Evolutionary conservation across 2,329 filamentous ascomycete genomes (phyloP).

Genomic region (Hymenoscyphus infarciens): DNA sequence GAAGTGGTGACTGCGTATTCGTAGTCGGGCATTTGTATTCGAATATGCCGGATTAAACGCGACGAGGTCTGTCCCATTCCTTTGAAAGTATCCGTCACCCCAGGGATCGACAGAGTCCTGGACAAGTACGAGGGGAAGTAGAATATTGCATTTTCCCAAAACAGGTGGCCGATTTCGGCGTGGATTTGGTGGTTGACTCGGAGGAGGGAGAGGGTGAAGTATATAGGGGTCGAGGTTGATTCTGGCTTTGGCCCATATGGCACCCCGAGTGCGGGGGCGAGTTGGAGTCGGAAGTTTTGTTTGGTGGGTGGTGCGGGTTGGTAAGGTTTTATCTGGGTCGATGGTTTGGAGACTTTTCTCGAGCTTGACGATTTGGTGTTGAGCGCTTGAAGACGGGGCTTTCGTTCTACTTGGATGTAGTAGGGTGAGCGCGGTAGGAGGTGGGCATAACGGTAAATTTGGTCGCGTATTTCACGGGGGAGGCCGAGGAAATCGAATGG

Average conservation of each 20-base stretch:
- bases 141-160: conserved; percentile 25
- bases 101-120: background rate
- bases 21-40: background rate
- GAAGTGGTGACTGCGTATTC: background rate
- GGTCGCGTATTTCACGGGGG: conserved; percentile 20
- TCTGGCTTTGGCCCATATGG: background rate
- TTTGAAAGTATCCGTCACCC: conserved; percentile 10
- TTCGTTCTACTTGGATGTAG: conserved; percentile 3
- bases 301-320: background rate
- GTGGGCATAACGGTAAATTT: conserved; percentile 17
- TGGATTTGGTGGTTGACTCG: conserved; percentile 26
- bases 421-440: conserved; percentile 4
- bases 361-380: too few relatives aligned
- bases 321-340: background rate
- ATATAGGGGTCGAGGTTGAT: background rate
- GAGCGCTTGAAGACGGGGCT: background rate
- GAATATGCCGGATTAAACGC: background rate
- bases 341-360: background rate
- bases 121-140: conserved; percentile 4
- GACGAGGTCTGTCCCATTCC: conserved; percentile 14
- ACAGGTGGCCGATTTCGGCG: conserved; percentile 19
- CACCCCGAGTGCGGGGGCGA: background rate
- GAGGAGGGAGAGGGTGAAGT: conserved; percentile 20
- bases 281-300: background rate
- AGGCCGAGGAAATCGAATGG: conserved; percentile 17